Evolutionary conservation across 1,284 basidiomycete genomes (phyloP).

Genomic region (Mycena citricolor): DNA sequence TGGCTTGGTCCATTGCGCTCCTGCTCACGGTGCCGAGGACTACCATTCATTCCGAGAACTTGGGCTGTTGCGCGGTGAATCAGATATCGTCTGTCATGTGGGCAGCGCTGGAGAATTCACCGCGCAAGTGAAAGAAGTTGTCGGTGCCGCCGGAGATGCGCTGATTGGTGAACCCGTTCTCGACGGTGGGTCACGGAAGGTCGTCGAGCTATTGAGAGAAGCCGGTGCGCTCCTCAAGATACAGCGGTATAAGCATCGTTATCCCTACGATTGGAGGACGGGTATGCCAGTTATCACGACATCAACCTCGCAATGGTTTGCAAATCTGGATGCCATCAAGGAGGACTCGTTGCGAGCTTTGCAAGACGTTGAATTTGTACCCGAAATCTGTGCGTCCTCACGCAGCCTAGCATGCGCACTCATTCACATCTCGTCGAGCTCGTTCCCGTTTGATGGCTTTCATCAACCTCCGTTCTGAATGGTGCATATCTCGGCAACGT

Average conservation of each 20-base stretch:
- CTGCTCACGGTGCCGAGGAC: constrained; percentile 94
- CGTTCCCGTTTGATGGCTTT: constrained; percentile 85
- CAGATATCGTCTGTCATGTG: constrained; percentile 72
- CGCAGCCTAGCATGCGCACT: constrained; percentile 1
- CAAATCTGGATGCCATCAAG: constrained; percentile 86
- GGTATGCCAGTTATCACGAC: constrained; percentile 89
- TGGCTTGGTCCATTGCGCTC: constrained; percentile 94
- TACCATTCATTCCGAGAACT: constrained; percentile 70
- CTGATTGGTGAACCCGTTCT: constrained; percentile 78
- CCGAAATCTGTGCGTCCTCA: constrained; percentile 65
- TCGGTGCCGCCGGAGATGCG: constrained; percentile 44
- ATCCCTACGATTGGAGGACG: constrained; percentile 98
- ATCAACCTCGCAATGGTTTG: constrained; percentile 99
- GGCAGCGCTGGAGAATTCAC: constrained; percentile 81
- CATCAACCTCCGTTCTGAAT: constrained; percentile 87
- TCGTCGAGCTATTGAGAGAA: constrained; percentile 65
- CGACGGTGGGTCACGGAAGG: constrained; percentile 63
- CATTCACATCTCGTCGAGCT: constrained; percentile 44
- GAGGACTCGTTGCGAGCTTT: constrained; percentile 73
- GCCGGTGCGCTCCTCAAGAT: constrained; percentile 66
- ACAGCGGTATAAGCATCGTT: constrained; percentile 80
- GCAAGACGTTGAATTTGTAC: constrained; percentile 75
- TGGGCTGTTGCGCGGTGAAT: constrained; percentile 42
- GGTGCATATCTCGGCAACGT: constrained; percentile 98
- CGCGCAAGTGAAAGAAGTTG: constrained; percentile 49